Base-by-base conservation (phyloP, 371 early-diverging fungal species). In the Mucor irregularis region DNA sequence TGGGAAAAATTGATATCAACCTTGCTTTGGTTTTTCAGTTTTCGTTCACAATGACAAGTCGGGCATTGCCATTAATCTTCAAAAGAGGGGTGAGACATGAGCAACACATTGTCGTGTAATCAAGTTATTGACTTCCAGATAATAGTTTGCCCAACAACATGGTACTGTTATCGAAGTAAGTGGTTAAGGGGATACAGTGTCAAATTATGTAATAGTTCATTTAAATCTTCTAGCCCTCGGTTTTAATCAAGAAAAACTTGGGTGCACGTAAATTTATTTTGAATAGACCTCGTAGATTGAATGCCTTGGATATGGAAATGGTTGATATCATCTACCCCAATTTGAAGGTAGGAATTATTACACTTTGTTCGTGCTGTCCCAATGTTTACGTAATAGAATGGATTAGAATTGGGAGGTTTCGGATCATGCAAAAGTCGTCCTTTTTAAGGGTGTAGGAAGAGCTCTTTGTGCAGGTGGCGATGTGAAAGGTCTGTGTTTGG, bases 401-500 rank as follows among this genome's bases (percentile, higher is more conserved):
- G n/a, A n/a, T 28, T 62, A 90, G 86, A 87, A 84, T 4, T 95
- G 93, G 92, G 83, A 90, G 50, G 73, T 80, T 29, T 89, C 89
- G 3, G 88, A 91, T 42, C 70, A 50, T n/a, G 48, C 35, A 2
- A 92, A 92, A 62, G 84, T 91, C 26, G 88, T 95, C 53, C 73
- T 95, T 33, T 53, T 96, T 39, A 88, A 89, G 53, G 85, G 86
- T 0, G 75, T 73, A 28, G 90, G 87, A 33, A 73, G 80, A 52
- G 95, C 94, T 9, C 95, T 96, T 66, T 97, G 98, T 73, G 93
- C 97, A 19, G 98, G 98, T 22, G 98, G 97, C 9, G 98, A 98
- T 74, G 93, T 98, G 11, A 91, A 90, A 68, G 57, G 83, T 86
- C 72, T 26, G n/a, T n/a, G n/a, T n/a, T n/a, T n/a, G n/a, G n/a